Conservation (phyloP, 2,329 filamentous ascomycete genomes). For the Ascosphaera apis region DNA sequence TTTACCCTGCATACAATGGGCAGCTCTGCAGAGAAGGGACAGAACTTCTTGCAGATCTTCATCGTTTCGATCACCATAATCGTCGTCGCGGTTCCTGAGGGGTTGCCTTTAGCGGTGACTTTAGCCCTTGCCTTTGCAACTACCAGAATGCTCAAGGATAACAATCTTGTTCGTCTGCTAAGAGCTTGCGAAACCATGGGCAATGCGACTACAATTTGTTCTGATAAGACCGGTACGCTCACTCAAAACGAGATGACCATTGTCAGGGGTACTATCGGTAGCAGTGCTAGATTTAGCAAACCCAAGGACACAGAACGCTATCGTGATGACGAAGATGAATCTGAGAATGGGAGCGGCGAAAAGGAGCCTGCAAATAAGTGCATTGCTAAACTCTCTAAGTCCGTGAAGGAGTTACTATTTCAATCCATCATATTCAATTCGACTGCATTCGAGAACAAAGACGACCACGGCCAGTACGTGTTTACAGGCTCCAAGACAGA, state of each 20-base stretch:
- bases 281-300: slow-evolving; percentile 31
- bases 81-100: slow-evolving; percentile 42
- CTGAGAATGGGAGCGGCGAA: slow-evolving; percentile 1
- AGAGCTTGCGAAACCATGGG: slow-evolving; percentile 66
- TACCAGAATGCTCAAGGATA: slow-evolving; percentile 53
- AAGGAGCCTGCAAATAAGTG: slow-evolving; percentile 8
- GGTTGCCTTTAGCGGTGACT: slow-evolving; percentile 54
- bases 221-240: slow-evolving; percentile 54
- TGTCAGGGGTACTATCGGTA: slow-evolving; percentile 46
- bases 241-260: slow-evolving; percentile 59
- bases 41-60: slow-evolving; percentile 34
- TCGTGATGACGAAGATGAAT: slow-evolving; percentile 5
- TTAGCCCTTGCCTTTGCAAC: slow-evolving; percentile 56
- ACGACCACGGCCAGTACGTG: slow-evolving; percentile 34
- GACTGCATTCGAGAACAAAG: slow-evolving; percentile 53
- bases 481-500: slow-evolving; percentile 59
- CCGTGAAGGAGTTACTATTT: slow-evolving; percentile 15
- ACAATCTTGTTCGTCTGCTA: slow-evolving; percentile 53
- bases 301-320: slow-evolving; percentile 5
- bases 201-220: slow-evolving; percentile 58
- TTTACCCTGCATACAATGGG: slow-evolving; percentile 32
- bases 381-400: slow-evolving; percentile 12
- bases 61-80: slow-evolving; percentile 36
- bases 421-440: slow-evolving; percentile 29
- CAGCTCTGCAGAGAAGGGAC: slow-evolving; percentile 27